Conservation (phyloP, 2,329 filamentous ascomycete species). For the Fusarium verticillioides region DNA sequence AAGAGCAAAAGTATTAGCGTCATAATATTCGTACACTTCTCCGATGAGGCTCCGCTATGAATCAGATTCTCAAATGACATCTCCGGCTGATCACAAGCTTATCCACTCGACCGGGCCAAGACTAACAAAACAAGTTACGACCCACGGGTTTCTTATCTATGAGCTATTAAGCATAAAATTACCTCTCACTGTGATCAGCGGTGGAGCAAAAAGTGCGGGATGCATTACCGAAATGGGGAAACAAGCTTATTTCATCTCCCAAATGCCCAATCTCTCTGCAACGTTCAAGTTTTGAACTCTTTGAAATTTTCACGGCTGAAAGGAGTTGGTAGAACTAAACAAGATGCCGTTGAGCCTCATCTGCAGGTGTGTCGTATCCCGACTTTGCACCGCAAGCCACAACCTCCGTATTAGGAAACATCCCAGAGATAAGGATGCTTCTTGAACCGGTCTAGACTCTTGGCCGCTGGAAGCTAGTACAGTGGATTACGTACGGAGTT, state of each 20-base stretch:
- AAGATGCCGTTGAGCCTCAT: slow-evolving; percentile 22
- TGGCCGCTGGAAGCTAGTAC: slow-evolving; percentile 4
- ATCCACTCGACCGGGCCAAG: slow-evolving; percentile 11
- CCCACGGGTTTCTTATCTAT: slow-evolving; percentile 21
- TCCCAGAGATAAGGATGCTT: slow-evolving; percentile 2
- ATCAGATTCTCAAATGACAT: neutral
- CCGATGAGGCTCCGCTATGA: slow-evolving; percentile 13
- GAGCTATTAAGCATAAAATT: slow-evolving; percentile 32
- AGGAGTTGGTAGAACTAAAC: neutral
- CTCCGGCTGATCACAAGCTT: neutral
- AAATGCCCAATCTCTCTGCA: neutral
- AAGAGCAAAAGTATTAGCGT: neutral
- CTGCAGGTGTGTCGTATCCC: slow-evolving; percentile 10
- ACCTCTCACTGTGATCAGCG: neutral
- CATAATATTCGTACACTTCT: slow-evolving; percentile 18
- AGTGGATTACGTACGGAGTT: slow-evolving; percentile 22
- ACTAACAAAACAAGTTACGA: neutral
- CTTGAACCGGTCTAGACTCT: slow-evolving; percentile 8
- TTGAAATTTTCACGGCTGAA: neutral
- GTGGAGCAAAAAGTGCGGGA: slow-evolving; percentile 8
- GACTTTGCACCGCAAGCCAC: slow-evolving; percentile 8
- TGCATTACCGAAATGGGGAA: slow-evolving; percentile 5
- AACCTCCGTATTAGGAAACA: neutral
- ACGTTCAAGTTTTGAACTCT: accelerated
- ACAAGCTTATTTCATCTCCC: slow-evolving; percentile 9